Evolutionary conservation across 257 asterid species (phyloP).

Genomic region (Leonotis leonurus): DNA sequence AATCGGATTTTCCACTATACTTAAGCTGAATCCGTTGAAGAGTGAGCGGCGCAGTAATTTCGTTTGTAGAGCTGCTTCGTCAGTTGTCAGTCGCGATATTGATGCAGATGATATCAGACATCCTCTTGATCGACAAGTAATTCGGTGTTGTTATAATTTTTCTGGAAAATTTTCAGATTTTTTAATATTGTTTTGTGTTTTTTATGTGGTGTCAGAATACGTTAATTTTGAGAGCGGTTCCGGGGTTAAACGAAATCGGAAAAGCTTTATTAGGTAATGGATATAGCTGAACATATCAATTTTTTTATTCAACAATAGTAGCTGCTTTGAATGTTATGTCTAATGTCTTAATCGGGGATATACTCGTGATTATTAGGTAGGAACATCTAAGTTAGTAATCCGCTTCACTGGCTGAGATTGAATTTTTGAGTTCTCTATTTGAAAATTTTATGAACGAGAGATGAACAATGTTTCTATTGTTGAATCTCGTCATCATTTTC

Average conservation of each 20-base stretch:
- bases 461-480: neutral
- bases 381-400: neutral
- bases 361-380: neutral
- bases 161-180: neutral
- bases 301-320: neutral
- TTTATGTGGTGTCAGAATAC: constrained; percentile 54
- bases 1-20: constrained; percentile 16
- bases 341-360: neutral
- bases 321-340: neutral
- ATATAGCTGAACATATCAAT: neutral
- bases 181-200: neutral
- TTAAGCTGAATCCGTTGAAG: constrained; percentile 18
- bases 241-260: constrained; percentile 77
- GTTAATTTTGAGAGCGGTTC: constrained; percentile 80
- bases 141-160: neutral
- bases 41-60: neutral
- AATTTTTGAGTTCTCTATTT: too few species aligned
- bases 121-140: constrained; percentile 91
- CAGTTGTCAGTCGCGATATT: constrained; percentile 47
- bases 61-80: constrained; percentile 49
- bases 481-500: neutral
- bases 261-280: constrained; percentile 76
- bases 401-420: neutral
- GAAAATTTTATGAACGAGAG: neutral
- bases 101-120: constrained; percentile 94